phyloP scores from a whole-genome alignment of 2,329 filamentous ascomycete species.

The Penicillium griseofulvum region DNA sequence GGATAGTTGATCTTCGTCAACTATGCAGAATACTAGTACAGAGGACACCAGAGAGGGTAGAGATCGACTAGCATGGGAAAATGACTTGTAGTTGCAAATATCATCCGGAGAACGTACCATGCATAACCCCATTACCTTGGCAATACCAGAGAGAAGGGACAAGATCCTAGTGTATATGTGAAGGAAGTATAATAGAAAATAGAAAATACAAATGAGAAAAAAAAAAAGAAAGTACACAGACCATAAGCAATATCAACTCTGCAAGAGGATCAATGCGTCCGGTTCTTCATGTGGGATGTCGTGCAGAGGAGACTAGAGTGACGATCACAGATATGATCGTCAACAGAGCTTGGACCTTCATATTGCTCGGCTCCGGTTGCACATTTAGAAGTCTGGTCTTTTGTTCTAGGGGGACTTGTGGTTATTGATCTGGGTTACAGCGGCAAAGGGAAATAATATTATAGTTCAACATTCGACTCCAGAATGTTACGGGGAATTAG shows the following conservation, averaged over 20 bases:
- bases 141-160: not conserved
- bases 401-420: not conserved
- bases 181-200: not conserved
- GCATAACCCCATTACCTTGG: constrained; percentile 5
- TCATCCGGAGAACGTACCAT: constrained; percentile 13
- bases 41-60: constrained; percentile 10
- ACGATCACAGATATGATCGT: constrained; percentile 20
- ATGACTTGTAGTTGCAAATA: constrained; percentile 5
- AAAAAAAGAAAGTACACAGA: not conserved
- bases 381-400: not conserved
- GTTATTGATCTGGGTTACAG: constrained; percentile 3
- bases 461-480: not conserved
- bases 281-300: constrained; percentile 17
- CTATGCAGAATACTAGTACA: constrained; percentile 11
- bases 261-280: constrained; percentile 10
- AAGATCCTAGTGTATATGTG: not conserved
- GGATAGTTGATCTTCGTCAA: constrained; percentile 14
- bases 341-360: constrained; percentile 23
- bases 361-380: constrained; percentile 9
- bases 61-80: constrained; percentile 15
- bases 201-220: not conserved
- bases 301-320: constrained; percentile 19
- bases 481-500: not conserved
- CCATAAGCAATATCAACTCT: constrained; percentile 14
- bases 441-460: constrained; percentile 4